Percentiles rank a stretch among this genome's conserved stretches.
phyloP scores from a whole-genome alignment of 129 eudicot genomes.

The Erigeron canadensis region DNA sequence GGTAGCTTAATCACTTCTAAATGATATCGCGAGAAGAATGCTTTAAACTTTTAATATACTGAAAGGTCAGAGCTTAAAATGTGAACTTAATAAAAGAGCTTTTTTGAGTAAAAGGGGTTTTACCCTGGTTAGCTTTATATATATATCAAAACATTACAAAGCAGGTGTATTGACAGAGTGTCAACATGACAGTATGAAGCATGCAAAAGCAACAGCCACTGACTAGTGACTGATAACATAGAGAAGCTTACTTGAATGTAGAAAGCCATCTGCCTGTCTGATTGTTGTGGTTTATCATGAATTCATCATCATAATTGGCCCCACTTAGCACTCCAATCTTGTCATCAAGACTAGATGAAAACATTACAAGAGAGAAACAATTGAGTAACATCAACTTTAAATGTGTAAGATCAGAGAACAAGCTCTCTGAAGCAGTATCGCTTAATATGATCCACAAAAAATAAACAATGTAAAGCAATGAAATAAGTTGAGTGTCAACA shows the following conservation, averaged over 20 bases:
- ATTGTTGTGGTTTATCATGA: conserved; percentile 58
- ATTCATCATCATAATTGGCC: conserved; percentile 57
- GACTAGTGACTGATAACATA: background rate
- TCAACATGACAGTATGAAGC: no score
- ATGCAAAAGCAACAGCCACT: no score
- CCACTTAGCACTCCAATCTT: conserved; percentile 66
- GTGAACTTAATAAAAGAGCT: no score
- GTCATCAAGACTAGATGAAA: conserved; percentile 60
- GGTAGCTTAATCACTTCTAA: background rate
- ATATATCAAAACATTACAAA: background rate
- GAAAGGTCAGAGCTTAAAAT: background rate
- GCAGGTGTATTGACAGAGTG: no score
- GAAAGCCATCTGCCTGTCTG: conserved; percentile 71
- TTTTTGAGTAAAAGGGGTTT: no score
- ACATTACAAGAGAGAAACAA: conserved; percentile 12
- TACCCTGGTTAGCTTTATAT: background rate
- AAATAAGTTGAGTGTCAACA: background rate
- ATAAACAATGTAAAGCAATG: background rate
- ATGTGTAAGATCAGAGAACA: background rate
- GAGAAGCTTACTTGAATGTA: conserved; percentile 55
- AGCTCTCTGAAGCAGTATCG: background rate
- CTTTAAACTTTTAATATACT: background rate
- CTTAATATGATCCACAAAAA: background rate
- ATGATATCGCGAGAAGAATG: background rate
- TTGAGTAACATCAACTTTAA: background rate